Percentiles rank a stretch among this genome's conserved stretches.
Conservation (phyloP, 768 basidiomycete species). For the Mycena amicta region DNA sequence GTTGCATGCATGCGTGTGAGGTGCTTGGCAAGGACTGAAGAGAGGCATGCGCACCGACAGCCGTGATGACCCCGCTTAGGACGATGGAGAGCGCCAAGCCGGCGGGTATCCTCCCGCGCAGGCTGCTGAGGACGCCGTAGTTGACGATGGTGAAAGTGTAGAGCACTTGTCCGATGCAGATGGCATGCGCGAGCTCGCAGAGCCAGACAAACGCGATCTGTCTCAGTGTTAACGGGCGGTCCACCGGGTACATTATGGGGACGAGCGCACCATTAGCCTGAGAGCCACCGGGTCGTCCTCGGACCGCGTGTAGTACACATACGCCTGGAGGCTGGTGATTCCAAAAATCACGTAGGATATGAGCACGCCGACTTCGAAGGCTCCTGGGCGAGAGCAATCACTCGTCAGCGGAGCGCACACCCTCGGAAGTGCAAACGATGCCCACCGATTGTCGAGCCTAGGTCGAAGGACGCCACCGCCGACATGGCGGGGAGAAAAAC, state of each 20-base stretch:
- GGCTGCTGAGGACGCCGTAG: background rate
- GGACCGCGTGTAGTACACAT: background rate
- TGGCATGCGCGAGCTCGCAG: background rate
- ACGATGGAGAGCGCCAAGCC: background rate
- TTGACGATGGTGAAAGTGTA: background rate
- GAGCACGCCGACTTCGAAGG: slow-evolving; percentile 4
- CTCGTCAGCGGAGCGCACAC: too few relatives aligned
- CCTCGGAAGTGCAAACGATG: too few relatives aligned
- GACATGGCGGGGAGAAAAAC: too few relatives aligned
- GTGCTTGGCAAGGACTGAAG: background rate
- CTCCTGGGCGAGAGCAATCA: background rate
- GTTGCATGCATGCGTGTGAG: background rate
- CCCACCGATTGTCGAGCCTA: too few relatives aligned
- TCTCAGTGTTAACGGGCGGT: background rate
- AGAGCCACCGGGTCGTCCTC: background rate
- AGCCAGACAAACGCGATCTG: background rate
- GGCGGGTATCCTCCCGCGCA: background rate
- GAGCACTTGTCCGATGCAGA: slow-evolving; percentile 1
- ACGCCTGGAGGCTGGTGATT: background rate
- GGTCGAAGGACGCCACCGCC: too few relatives aligned
- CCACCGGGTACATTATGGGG: background rate
- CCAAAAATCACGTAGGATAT: slow-evolving; percentile 5
- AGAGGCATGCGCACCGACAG: background rate
- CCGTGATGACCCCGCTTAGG: background rate
- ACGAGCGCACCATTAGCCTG: background rate